Percentiles rank a stretch among this genome's conserved stretches.
Evolutionary conservation across 768 basidiomycete genomes (phyloP).

Genomic region (Sarcodon aspratus): DNA sequence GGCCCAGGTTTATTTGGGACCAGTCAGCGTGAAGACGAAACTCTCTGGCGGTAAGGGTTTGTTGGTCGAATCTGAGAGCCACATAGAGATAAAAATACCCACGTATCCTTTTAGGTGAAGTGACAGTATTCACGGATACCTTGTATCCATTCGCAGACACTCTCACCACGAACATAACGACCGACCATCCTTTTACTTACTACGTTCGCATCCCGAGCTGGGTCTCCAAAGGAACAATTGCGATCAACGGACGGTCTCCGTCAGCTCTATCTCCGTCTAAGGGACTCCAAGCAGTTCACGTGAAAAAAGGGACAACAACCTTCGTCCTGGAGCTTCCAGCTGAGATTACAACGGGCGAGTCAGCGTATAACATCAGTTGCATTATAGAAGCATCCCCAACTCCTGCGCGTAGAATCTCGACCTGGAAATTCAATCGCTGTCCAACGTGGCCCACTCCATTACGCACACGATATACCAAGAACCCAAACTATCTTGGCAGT

Average conservation of each 20-base stretch:
- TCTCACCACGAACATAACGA: slow-evolving; percentile 30
- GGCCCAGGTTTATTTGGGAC: slow-evolving; percentile 37
- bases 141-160: slow-evolving; percentile 41
- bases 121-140: slow-evolving; percentile 34
- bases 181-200: slow-evolving; percentile 32
- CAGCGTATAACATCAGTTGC: neutral
- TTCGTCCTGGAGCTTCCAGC: slow-evolving; percentile 35
- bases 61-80: neutral
- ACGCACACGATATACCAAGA: slow-evolving; percentile 38
- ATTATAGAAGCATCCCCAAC: neutral
- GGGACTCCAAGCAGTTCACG: slow-evolving; percentile 32
- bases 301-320: slow-evolving; percentile 30
- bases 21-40: slow-evolving; percentile 29
- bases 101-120: slow-evolving; percentile 23
- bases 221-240: slow-evolving; percentile 33
- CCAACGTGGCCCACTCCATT: slow-evolving; percentile 42
- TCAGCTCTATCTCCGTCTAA: slow-evolving; percentile 27
- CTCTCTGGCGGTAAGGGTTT: slow-evolving; percentile 23
- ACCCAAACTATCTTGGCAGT: slow-evolving; percentile 23
- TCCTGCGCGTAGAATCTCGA: slow-evolving; percentile 25
- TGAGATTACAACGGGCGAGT: slow-evolving; percentile 31
- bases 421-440: slow-evolving; percentile 41
- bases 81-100: neutral
- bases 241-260: slow-evolving; percentile 23
- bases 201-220: slow-evolving; percentile 40